Evolutionary conservation across 768 basidiomycete genomes (phyloP).

Genomic region (Daedalea quercina): DNA sequence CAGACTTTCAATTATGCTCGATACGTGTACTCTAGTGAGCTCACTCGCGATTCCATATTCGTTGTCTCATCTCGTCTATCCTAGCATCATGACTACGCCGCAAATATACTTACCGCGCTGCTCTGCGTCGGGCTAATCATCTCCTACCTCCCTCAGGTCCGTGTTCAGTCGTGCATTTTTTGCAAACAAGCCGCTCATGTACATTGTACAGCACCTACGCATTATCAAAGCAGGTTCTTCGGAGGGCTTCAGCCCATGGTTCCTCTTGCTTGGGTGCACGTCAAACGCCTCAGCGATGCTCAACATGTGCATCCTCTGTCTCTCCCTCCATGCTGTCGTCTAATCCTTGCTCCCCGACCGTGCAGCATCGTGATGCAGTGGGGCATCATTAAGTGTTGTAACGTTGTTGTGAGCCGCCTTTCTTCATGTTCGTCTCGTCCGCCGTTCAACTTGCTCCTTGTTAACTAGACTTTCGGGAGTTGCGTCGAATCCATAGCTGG

Average conservation of each 20-base stretch:
- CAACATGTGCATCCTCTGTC: slow-evolving; percentile 57
- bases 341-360: not conserved
- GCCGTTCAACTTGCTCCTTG: not conserved
- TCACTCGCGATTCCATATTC: too few relatives aligned
- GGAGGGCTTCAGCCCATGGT: slow-evolving; percentile 90
- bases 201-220: slow-evolving; percentile 51
- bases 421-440: not conserved
- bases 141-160: slow-evolving; percentile 81
- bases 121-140: slow-evolving; percentile 69
- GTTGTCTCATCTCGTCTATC: not conserved
- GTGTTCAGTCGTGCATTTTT: slow-evolving; percentile 13
- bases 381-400: slow-evolving; percentile 76
- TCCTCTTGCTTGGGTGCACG: slow-evolving; percentile 81
- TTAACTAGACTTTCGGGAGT: slow-evolving; percentile 48
- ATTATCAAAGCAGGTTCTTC: slow-evolving; percentile 76
- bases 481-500: slow-evolving; percentile 82
- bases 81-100: slow-evolving; percentile 70
- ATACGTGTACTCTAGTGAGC: too few relatives aligned
- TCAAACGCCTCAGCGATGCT: slow-evolving; percentile 78
- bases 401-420: slow-evolving; percentile 49
- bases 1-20: too few relatives aligned
- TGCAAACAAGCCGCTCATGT: not conserved
- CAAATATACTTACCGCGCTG: slow-evolving; percentile 53
- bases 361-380: slow-evolving; percentile 79
- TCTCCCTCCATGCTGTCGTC: not conserved